Evolutionary conservation across 108 stramenopile species (phyloP), one percentile per base, ranked within the genome.

Genomic region (Nitzschia sp.): DNA sequence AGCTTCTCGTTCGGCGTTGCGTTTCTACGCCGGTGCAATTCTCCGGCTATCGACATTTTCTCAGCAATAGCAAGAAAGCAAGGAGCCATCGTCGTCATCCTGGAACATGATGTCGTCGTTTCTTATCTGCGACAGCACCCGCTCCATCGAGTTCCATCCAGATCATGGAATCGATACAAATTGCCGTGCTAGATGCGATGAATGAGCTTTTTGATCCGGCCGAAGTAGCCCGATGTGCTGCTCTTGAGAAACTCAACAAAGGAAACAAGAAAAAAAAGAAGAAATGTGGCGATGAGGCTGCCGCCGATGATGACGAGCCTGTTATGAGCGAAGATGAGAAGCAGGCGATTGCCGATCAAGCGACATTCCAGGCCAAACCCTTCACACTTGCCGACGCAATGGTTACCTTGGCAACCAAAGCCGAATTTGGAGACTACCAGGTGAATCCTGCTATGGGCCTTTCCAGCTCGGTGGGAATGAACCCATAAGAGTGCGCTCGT

Each of bases 361-460:
- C 92, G 0, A 77, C 75, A 9, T 68, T 77, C 0, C 62, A 72
- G 17, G 89, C 92, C 0, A 73, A 74, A 48, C 89, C 87, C 17
- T 94, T 89, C 68, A 44, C 81, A 1, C 50, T 53, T 19, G 38
- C 56, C 9, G 86, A 95, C 73, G 77, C 91, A 4, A 86, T 89
- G 86, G 88, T 95, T 0, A 91, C 88, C 22, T 77, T 85, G 0
- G 94, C 94, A 21, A 93, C 90, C 9, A 82, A 79, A 58, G 59
- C 83, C 21, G 89, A 93, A 41, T 95, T 95, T 70, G 94, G 94
- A 29, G 97, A 99, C 68, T 98, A 92, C 71, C 99, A 99, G 83
- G 91, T 95, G 75, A 98, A 98, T 79, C 93, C 84, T 31, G 83
- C 86, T 28, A 80, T 84, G 86, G 80, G 83, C 3, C 54, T 87